phyloP scores from a whole-genome alignment of 495 filamentous ascomycete species.

The Pseudoneurospora amorphoporcata region DNA sequence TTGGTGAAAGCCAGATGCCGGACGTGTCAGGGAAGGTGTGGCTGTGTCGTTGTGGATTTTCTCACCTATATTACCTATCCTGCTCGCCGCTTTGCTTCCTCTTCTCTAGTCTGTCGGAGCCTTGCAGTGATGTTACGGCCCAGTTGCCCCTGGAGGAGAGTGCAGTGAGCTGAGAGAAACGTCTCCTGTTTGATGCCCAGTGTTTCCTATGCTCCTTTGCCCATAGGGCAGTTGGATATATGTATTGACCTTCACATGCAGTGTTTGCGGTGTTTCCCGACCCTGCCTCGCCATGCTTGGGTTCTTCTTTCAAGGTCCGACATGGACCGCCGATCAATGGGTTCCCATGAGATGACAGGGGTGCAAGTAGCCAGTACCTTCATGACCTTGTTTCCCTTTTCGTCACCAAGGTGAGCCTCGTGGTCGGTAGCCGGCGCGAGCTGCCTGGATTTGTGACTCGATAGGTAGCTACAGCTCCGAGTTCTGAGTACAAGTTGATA shows the following conservation, averaged over 20 bases:
- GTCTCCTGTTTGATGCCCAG: not conserved
- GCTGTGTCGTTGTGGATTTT: not conserved
- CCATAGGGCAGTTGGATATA: not conserved
- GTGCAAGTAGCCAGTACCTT: not conserved
- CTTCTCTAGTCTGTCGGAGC: not conserved
- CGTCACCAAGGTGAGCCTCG: not conserved
- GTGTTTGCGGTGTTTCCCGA: not conserved
- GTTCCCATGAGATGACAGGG: not conserved
- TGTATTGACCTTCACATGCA: not conserved
- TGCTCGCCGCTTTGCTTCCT: not conserved
- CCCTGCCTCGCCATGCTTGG: not conserved
- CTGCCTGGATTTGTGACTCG: slow-evolving; percentile 13
- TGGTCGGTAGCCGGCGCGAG: slow-evolving; percentile 6
- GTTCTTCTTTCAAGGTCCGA: not conserved
- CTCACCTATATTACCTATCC: not conserved
- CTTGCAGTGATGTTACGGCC: not conserved
- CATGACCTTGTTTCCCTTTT: not conserved
- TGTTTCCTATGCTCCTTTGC: not conserved
- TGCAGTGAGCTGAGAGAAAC: not conserved
- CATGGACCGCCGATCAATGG: not conserved
- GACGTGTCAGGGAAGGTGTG: not conserved
- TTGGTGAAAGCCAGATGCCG: slow-evolving; percentile 7
- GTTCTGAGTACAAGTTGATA: slow-evolving; percentile 6
- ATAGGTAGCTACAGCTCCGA: not conserved
- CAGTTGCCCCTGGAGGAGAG: not conserved